These are phyloP conservation scores for Trichoderma simmonsii DNA, from an alignment of 2,329 filamentous ascomycete genomes.

Conservation along the genomic window DNA sequence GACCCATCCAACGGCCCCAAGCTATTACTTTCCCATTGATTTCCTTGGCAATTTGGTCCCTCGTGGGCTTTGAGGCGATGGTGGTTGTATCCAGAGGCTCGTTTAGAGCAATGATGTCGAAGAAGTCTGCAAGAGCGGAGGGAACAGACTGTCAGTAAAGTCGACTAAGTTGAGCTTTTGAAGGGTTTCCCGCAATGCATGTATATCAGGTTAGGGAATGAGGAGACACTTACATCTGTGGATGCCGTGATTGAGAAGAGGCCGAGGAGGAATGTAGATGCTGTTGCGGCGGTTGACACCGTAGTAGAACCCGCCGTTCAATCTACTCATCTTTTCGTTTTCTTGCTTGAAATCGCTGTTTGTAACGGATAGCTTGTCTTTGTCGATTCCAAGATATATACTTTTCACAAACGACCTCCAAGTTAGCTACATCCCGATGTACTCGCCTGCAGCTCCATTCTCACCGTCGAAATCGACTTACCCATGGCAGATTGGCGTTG, in stretches of 20 bases:
- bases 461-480: slow-evolving; percentile 23
- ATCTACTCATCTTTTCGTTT: slow-evolving; percentile 25
- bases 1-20: slow-evolving; percentile 49
- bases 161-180: slow-evolving; percentile 6
- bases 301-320: slow-evolving; percentile 47
- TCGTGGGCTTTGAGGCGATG: slow-evolving; percentile 38
- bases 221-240: slow-evolving; percentile 43
- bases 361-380: slow-evolving; percentile 21
- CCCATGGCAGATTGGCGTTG: slow-evolving; percentile 46
- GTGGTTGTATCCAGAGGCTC: slow-evolving; percentile 39
- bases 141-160: neutral
- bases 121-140: slow-evolving; percentile 39
- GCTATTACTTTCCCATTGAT: slow-evolving; percentile 47
- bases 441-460: neutral
- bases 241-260: slow-evolving; percentile 48
- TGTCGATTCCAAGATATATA: slow-evolving; percentile 26
- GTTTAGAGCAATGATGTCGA: slow-evolving; percentile 46
- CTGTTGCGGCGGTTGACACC: slow-evolving; percentile 39
- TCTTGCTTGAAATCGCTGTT: slow-evolving; percentile 37
- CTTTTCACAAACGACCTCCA: slow-evolving; percentile 9
- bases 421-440: neutral
- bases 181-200: neutral
- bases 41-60: slow-evolving; percentile 40
- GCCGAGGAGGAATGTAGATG: slow-evolving; percentile 45
- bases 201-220: fast-evolving